These are phyloP conservation scores for Debaryomyces maramus DNA, from an alignment of 805 yeast genomes.

Conservation along the genomic window DNA sequence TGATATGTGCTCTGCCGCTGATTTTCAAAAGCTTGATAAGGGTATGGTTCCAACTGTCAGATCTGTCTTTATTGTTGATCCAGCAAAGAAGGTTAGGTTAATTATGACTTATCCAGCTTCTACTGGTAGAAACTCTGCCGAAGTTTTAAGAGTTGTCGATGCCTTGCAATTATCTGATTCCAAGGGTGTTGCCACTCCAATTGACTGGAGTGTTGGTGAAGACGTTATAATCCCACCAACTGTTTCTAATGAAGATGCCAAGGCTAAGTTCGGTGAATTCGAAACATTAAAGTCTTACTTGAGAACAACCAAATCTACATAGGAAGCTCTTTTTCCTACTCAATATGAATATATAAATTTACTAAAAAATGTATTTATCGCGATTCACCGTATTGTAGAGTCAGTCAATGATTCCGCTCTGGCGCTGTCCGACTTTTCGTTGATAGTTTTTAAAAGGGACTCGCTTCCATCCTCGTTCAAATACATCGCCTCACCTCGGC, in stretches of 20 bases:
- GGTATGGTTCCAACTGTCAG: slow-evolving; percentile 68
- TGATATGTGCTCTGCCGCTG: slow-evolving; percentile 71
- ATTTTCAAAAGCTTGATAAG: slow-evolving; percentile 58
- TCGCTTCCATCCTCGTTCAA: slow-evolving; percentile 20
- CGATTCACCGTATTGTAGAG: neutral
- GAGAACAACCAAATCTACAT: slow-evolving; percentile 47
- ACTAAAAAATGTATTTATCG: too few relatives aligned
- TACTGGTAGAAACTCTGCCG: slow-evolving; percentile 75
- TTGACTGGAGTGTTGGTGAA: slow-evolving; percentile 71
- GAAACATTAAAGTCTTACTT: slow-evolving; percentile 61
- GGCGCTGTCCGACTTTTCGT: slow-evolving; percentile 6
- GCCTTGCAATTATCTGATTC: slow-evolving; percentile 66
- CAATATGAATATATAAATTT: neutral
- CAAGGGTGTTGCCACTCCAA: slow-evolving; percentile 65
- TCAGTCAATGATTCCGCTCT: slow-evolving; percentile 1
- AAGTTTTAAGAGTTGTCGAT: slow-evolving; percentile 67
- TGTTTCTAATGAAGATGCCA: slow-evolving; percentile 60
- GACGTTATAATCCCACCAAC: slow-evolving; percentile 74
- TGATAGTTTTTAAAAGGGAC: slow-evolving; percentile 9
- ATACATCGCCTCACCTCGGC: slow-evolving; percentile 29
- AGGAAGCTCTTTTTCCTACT: neutral
- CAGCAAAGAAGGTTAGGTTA: slow-evolving; percentile 60
- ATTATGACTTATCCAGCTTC: slow-evolving; percentile 71
- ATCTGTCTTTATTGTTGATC: slow-evolving; percentile 72
- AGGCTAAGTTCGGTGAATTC: slow-evolving; percentile 60